Evolutionary conservation across 2,329 filamentous ascomycete species (phyloP), one percentile per base, ranked within the genome.

Genomic region (Pezicula radicicola): DNA sequence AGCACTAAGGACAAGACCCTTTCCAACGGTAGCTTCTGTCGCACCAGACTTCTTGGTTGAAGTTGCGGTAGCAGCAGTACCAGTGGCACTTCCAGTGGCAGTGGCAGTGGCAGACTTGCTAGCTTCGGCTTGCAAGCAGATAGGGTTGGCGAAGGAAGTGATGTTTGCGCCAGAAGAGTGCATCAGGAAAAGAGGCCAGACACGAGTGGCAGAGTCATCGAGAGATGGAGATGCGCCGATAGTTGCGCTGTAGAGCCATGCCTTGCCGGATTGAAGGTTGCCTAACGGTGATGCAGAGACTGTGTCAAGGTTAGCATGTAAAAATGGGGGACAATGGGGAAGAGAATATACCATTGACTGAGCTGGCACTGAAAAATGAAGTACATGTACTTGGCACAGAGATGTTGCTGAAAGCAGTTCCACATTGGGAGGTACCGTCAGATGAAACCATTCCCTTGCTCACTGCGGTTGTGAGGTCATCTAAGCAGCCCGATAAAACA

Each of bases 141-240:
- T 28, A 15, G 42, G 42, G 42, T n/a, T 30, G 10, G 42, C 42
- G 3, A 45, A 30, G 15, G 42, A 25, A 4, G 42, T 45, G 21
- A 45, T 27, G 10, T 45, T 45, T 18, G 15, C n/a, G 12, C 21
- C 21, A 9, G 42, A 8, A 5, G 25, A 27, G 9, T 30, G 19
- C 42, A 45, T 45, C 10, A 45, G 42, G 42, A 45, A 45, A 7
- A 45, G 19, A n/a, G 42, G 42, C 42, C 42, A 45, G 9, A 45
- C 25, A 8, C 42, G 42, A 13, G 4, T 25, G 10, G 42, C 15
- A 13, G 42, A 25, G n/a, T 45, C 42, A 12, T 45, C 27, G 42
- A 45, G 42, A 7, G 42, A 25, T 45, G 42, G 25, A 19, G 42
- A 45, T 19, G 8, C n/a, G 12, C 25, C 25, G 42, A 27, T 15